Conservation (phyloP, 179 eudicot species). For the Silene coronaria region DNA sequence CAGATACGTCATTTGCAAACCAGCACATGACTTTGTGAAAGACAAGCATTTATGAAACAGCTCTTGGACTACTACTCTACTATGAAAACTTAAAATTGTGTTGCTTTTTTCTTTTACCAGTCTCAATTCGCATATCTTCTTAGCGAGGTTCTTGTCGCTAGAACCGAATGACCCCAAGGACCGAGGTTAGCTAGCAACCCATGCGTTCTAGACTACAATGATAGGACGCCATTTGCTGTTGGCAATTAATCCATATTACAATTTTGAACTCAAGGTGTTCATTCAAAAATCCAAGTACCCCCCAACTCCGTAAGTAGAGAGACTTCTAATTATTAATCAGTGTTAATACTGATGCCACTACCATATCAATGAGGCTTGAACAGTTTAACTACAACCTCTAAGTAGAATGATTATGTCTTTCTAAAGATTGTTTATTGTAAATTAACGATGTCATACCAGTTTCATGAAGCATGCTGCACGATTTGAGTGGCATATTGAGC, state of each 20-base stretch:
- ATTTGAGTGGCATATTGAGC: constrained; percentile 79
- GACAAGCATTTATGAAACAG: background rate
- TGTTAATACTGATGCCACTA: background rate
- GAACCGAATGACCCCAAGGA: constrained; percentile 3
- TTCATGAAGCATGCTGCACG: constrained; percentile 74
- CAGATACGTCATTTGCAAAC: background rate
- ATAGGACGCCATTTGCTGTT: background rate
- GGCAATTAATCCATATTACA: background rate
- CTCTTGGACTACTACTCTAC: background rate
- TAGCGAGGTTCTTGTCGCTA: background rate
- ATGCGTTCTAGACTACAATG: background rate
- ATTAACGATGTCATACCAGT: constrained; percentile 40
- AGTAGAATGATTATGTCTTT: background rate
- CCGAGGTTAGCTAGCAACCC: background rate
- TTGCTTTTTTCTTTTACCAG: background rate
- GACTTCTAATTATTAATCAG: background rate
- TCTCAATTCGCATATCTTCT: background rate
- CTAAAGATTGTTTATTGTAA: background rate
- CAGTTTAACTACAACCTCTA: background rate
- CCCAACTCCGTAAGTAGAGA: background rate
- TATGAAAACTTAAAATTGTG: background rate
- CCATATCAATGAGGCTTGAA: background rate
- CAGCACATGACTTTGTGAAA: background rate
- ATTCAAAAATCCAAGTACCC: background rate
- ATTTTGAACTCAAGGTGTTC: background rate